These are phyloP conservation scores for Silybum marianum DNA, from an alignment of 129 eudicot genomes.

Conservation along the genomic window DNA sequence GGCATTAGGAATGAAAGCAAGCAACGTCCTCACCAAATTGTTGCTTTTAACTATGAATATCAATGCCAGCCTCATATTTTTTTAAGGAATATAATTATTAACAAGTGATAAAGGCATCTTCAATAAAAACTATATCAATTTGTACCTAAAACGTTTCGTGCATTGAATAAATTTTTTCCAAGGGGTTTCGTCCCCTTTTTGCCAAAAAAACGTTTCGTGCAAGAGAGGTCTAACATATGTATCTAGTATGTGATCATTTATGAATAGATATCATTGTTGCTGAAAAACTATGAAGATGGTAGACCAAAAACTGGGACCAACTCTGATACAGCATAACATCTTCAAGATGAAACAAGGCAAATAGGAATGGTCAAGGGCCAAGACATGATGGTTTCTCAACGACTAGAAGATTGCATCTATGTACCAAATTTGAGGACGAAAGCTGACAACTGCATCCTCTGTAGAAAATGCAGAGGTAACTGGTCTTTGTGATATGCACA, in stretches of 20 bases:
- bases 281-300: not conserved
- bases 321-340: not conserved
- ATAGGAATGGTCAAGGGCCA: not conserved
- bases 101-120: not conserved
- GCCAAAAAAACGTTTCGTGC: not conserved
- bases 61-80: not conserved
- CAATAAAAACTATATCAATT: not conserved
- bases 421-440: not conserved
- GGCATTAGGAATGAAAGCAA: not conserved
- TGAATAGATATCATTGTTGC: not conserved
- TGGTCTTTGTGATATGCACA: not conserved
- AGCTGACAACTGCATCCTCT: not conserved
- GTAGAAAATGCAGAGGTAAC: not conserved
- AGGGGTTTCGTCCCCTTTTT: too few relatives aligned
- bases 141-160: not conserved
- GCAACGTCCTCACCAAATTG: slow-evolving; percentile 6
- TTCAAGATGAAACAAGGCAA: not conserved
- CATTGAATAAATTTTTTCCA: too few relatives aligned
- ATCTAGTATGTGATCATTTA: not conserved
- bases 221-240: not conserved
- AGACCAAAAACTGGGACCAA: not conserved
- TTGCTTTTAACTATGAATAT: slow-evolving; percentile 1
- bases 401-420: not conserved
- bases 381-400: not conserved
- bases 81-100: not conserved